Evolutionary conservation across 805 yeast species (phyloP).

Genomic region (Helenozyma baotianmanensis): DNA sequence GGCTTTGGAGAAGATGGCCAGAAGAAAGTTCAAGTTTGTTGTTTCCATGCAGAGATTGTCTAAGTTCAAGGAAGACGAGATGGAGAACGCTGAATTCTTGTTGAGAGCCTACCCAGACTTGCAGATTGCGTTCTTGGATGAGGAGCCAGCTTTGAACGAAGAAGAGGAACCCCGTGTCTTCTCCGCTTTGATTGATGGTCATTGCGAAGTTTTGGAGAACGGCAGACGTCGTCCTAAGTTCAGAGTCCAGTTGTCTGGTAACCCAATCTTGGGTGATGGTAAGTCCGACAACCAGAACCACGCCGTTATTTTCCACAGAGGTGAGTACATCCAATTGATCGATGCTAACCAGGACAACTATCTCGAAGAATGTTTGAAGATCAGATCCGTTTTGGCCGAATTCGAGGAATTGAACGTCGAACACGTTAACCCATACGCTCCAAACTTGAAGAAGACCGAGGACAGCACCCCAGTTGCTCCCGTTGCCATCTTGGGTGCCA

Average conservation of each 20-base stretch:
- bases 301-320: constrained; percentile 73
- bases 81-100: constrained; percentile 53
- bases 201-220: constrained; percentile 51
- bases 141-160: constrained; percentile 48
- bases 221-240: constrained; percentile 63
- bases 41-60: constrained; percentile 62
- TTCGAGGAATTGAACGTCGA: constrained; percentile 61
- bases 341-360: constrained; percentile 88
- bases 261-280: constrained; percentile 85
- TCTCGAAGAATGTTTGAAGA: constrained; percentile 78
- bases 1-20: constrained; percentile 75
- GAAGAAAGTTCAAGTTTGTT: constrained; percentile 59
- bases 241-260: constrained; percentile 75
- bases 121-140: constrained; percentile 59
- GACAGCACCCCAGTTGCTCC: constrained; percentile 47
- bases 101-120: constrained; percentile 64
- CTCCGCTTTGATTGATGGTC: constrained; percentile 69
- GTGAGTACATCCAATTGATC: constrained; percentile 78
- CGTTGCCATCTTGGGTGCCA: constrained; percentile 82
- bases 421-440: constrained; percentile 44
- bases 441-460: constrained; percentile 6
- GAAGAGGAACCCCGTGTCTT: constrained; percentile 49
- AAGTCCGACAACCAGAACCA: constrained; percentile 85
- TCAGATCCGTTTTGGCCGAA: constrained; percentile 76
- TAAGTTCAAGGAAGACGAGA: constrained; percentile 52